Percentiles rank a stretch among this genome's conserved stretches.
Conservation (phyloP, 1,284 basidiomycete genomes). For the Cystobasidium slooffiae region DNA sequence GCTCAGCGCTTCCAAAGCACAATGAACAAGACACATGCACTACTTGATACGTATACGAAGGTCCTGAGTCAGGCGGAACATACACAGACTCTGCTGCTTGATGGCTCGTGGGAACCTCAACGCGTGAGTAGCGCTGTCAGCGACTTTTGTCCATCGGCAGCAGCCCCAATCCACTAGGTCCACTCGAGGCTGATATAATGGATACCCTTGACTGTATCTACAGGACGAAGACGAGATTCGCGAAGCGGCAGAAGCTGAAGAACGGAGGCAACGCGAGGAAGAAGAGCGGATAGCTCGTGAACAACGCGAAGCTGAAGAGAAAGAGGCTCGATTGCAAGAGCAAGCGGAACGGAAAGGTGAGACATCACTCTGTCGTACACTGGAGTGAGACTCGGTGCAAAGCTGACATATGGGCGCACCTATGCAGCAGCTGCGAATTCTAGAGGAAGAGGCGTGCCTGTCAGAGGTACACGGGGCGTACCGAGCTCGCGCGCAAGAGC, state of each 20-base stretch:
- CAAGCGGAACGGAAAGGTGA: conserved; percentile 33
- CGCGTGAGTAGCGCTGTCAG: conserved; percentile 4
- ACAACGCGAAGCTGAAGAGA: conserved; percentile 22
- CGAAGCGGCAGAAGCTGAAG: conserved; percentile 32
- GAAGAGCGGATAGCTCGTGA: conserved; percentile 39
- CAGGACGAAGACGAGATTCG: conserved; percentile 39
- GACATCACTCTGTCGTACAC: neutral
- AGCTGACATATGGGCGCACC: neutral
- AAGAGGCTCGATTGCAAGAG: conserved; percentile 11
- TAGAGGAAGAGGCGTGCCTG: conserved; percentile 5
- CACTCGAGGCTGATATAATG: neutral
- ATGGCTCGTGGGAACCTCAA: conserved; percentile 48
- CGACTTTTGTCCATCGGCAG: neutral
- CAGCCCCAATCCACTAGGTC: neutral
- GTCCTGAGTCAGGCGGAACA: conserved; percentile 53
- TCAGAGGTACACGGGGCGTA: conserved; percentile 11
- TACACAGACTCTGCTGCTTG: conserved; percentile 50
- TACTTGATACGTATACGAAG: conserved; percentile 52
- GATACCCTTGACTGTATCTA: neutral
- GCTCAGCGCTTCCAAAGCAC: conserved; percentile 44
- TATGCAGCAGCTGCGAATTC: neutral
- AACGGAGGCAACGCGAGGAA: conserved; percentile 18
- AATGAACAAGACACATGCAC: conserved; percentile 49
- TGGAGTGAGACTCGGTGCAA: neutral
- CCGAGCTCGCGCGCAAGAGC: neutral